phyloP scores from a whole-genome alignment of 306 rosid species.

The Coriaria nepalensis region DNA sequence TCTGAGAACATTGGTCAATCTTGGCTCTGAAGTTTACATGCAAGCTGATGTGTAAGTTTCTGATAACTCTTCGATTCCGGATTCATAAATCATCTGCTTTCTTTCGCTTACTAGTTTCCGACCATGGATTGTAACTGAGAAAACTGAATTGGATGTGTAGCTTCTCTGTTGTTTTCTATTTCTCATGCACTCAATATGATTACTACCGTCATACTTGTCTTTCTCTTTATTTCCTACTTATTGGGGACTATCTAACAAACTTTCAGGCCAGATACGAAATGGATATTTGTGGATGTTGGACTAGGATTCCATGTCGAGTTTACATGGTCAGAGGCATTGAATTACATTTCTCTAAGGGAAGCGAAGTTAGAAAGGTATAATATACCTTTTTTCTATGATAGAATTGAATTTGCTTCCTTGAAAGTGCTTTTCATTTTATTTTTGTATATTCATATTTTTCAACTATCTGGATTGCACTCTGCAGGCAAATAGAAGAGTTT shows the following conservation, averaged over 20 bases:
- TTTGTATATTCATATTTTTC: background rate
- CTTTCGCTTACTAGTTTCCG: background rate
- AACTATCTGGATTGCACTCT: background rate
- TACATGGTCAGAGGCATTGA: constrained; percentile 86
- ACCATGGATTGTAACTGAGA: too few species aligned
- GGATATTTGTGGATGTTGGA: constrained; percentile 77
- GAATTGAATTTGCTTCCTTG: background rate
- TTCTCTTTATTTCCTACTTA: background rate
- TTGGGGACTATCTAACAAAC: background rate
- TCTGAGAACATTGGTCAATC: constrained; percentile 73
- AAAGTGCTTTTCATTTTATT: background rate
- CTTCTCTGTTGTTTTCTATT: too few species aligned
- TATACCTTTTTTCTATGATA: constrained; percentile 5
- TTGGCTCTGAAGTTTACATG: constrained; percentile 84
- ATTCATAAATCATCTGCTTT: background rate
- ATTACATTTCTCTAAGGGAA: constrained; percentile 53
- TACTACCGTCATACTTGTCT: background rate
- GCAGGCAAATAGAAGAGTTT: constrained; percentile 79
- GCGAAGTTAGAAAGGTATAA: constrained; percentile 55
- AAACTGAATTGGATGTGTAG: too few species aligned
- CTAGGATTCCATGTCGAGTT: constrained; percentile 93
- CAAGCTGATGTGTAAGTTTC: constrained; percentile 90
- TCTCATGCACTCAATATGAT: background rate
- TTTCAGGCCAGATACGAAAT: constrained; percentile 62
- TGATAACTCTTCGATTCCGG: constrained; percentile 5